phyloP scores from a whole-genome alignment of 1,284 basidiomycete species.

The Apiotrichum brassicae region DNA sequence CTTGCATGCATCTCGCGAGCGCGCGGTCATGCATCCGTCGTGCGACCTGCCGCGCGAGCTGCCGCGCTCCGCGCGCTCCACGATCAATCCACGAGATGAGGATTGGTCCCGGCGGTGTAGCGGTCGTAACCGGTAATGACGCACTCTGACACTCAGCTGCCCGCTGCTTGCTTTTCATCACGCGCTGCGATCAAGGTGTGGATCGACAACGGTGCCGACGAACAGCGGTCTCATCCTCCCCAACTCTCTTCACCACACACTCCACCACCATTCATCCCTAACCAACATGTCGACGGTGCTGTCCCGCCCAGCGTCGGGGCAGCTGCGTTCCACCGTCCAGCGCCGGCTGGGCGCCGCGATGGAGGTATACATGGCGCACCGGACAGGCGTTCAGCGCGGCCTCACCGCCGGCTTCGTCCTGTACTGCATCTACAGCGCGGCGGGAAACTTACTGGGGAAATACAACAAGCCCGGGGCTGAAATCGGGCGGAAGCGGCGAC shows the following conservation, averaged over 20 bases:
- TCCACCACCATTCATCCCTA: background rate
- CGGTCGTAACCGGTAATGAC: no score
- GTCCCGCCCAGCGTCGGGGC: background rate
- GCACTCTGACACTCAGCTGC: no score
- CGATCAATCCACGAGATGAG: no score
- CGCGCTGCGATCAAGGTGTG: no score
- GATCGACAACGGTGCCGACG: no score
- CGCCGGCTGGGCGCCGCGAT: slow-evolving; percentile 15
- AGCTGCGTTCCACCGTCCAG: background rate
- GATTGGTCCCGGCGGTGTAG: no score
- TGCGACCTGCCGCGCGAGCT: no score
- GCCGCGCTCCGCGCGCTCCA: no score
- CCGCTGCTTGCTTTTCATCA: no score
- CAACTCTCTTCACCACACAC: background rate
- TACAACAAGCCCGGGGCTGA: slow-evolving; percentile 4
- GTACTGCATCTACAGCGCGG: slow-evolving; percentile 38
- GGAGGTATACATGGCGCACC: slow-evolving; percentile 54
- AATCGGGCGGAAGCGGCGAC: slow-evolving; percentile 12
- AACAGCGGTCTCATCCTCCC: no score
- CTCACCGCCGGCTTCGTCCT: slow-evolving; percentile 51
- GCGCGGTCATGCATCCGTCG: no score
- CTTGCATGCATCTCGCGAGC: no score
- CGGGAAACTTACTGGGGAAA: slow-evolving; percentile 27
- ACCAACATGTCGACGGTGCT: background rate
- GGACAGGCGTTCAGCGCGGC: slow-evolving; percentile 62